These are phyloP conservation scores for Beverwykella pulmonaria DNA, from an alignment of 495 filamentous ascomycete genomes.

Conservation along the genomic window DNA sequence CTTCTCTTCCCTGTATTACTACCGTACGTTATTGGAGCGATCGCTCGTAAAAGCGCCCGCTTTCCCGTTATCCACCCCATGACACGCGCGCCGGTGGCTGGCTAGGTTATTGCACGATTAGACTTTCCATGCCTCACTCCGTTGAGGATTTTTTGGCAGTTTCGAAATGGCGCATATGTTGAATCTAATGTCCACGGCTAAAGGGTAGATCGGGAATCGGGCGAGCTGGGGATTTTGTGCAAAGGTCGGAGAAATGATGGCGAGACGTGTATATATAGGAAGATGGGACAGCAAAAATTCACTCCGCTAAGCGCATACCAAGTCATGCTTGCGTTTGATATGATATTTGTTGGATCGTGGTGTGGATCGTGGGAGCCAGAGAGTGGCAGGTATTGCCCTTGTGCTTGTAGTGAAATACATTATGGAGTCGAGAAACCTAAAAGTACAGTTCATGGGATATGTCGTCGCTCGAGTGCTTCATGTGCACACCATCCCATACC, in stretches of 20 bases:
- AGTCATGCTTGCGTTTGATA: not conserved
- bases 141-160: constrained; percentile 3
- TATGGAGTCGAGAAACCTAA: constrained; percentile 30
- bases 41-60: constrained; percentile 30
- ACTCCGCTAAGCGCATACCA: constrained; percentile 25
- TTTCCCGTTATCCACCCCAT: constrained; percentile 20
- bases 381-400: no score
- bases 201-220: not conserved
- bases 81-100: constrained; percentile 27
- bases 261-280: constrained; percentile 34
- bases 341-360: no score
- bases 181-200: constrained; percentile 33
- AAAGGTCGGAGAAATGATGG: constrained; percentile 8
- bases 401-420: constrained; percentile 9
- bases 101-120: constrained; percentile 36
- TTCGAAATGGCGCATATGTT: constrained; percentile 21
- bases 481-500: not conserved
- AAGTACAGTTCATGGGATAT: constrained; percentile 22
- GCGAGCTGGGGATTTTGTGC: not conserved
- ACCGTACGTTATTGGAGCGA: constrained; percentile 20
- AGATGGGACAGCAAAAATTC: constrained; percentile 22
- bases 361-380: not conserved
- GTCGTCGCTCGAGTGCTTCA: not conserved
- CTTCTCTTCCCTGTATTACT: constrained; percentile 42
- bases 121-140: constrained; percentile 11